Evolutionary conservation across 148 eudicot species (phyloP).

Genomic region (Pouteria glomerata): DNA sequence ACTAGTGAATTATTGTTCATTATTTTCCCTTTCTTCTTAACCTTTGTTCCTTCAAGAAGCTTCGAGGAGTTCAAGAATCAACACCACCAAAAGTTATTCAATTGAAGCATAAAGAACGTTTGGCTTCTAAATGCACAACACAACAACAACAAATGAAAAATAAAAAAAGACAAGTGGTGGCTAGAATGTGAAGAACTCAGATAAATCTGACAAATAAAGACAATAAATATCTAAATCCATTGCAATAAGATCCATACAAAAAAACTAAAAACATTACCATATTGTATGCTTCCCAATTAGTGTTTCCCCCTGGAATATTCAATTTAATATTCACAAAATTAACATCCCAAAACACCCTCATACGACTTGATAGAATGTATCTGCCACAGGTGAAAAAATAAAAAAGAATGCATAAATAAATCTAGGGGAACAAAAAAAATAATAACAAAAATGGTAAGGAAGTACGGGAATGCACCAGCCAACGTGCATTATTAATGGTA

Average conservation of each 20-base stretch:
- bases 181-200: not conserved
- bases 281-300: constrained; percentile 28
- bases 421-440: not conserved
- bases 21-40: no score
- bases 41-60: no score
- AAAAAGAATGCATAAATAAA: not conserved
- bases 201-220: not conserved
- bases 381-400: constrained; percentile 33
- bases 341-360: constrained; percentile 54
- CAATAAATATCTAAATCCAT: not conserved
- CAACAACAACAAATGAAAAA: not conserved
- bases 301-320: constrained; percentile 37
- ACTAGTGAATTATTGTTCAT: no score
- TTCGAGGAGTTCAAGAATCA: no score
- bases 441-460: not conserved
- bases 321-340: constrained; percentile 36
- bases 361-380: constrained; percentile 48
- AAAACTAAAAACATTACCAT: constrained; percentile 38
- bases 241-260: not conserved
- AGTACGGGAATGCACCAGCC: not conserved
- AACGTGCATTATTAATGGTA: not conserved
- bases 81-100: no score
- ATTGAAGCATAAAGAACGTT: not conserved
- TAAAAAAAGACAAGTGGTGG: not conserved
- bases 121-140: not conserved